phyloP scores from a whole-genome alignment of 75 land plant genomes.

The Selaginella tamariscina region DNA sequence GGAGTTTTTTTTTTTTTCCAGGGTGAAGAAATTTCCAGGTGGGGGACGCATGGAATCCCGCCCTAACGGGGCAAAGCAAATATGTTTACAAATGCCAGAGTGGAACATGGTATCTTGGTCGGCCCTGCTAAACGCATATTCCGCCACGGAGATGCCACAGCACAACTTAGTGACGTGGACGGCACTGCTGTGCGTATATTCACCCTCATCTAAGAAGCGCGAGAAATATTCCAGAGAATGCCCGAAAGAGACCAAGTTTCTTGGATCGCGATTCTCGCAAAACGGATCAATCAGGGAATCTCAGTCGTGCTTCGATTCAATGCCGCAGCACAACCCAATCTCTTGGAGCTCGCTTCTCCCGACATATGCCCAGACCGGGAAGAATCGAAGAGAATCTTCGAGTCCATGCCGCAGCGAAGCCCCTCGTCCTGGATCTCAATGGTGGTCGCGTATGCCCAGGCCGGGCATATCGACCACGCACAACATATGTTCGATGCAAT shows the following conservation, averaged over 20 bases:
- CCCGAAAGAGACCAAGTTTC: slow-evolving; percentile 3
- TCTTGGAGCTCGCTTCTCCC: slow-evolving; percentile 1
- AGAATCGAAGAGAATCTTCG: slow-evolving; percentile 3
- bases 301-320: slow-evolving; percentile 3
- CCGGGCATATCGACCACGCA: slow-evolving; percentile 2
- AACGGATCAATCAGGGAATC: slow-evolving; percentile 1
- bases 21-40: slow-evolving; percentile 1
- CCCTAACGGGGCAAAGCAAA: not conserved
- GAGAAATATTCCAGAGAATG: slow-evolving; percentile 1
- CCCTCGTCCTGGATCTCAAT: slow-evolving; percentile 1
- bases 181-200: not conserved
- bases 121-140: slow-evolving; percentile 3
- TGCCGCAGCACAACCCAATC: slow-evolving; percentile 4
- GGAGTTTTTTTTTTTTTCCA: not conserved
- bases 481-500: slow-evolving; percentile 1
- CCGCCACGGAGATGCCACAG: slow-evolving; percentile 2
- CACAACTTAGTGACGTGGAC: slow-evolving; percentile 3
- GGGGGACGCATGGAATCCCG: not conserved
- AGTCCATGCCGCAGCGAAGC: slow-evolving; percentile 2
- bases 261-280: not conserved
- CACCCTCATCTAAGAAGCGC: not conserved
- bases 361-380: not conserved
- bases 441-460: slow-evolving; percentile 2
- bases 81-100: not conserved
- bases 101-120: slow-evolving; percentile 1